phyloP scores from a whole-genome alignment of 176 grass and related monocot species.

The Calamus simplicifolius region DNA sequence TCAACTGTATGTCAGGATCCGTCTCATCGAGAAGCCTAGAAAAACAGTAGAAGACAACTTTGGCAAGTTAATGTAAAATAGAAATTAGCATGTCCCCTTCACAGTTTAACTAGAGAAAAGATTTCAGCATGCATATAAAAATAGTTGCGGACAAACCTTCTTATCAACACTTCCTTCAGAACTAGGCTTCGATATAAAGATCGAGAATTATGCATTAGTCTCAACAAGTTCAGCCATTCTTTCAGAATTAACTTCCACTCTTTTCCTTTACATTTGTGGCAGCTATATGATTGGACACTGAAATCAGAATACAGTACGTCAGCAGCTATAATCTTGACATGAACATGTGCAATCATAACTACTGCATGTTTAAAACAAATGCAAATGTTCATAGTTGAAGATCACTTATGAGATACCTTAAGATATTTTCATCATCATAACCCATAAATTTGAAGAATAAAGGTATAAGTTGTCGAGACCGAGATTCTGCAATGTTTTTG shows the following conservation, averaged over 20 bases:
- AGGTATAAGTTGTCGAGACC: constrained; percentile 76
- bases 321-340: constrained; percentile 14
- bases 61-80: background rate
- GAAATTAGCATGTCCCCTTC: no score
- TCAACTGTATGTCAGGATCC: constrained; percentile 72
- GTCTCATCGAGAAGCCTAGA: constrained; percentile 76
- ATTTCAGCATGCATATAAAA: no score
- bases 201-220: constrained; percentile 65
- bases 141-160: constrained; percentile 37
- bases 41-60: background rate
- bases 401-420: constrained; percentile 40
- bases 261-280: constrained; percentile 61
- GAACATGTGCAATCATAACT: no score
- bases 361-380: no score
- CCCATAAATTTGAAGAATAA: constrained; percentile 91
- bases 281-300: constrained; percentile 53
- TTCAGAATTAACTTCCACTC: constrained; percentile 82
- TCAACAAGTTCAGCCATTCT: constrained; percentile 87
- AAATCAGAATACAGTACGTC: constrained; percentile 8
- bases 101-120: no score
- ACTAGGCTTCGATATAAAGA: constrained; percentile 68
- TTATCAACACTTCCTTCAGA: constrained; percentile 65
- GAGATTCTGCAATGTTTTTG: constrained; percentile 89
- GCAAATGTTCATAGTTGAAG: no score
- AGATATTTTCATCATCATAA: constrained; percentile 37